Evolutionary conservation across 164 flowering plant species (phyloP).

Genomic region (Macadamia tetraphylla): DNA sequence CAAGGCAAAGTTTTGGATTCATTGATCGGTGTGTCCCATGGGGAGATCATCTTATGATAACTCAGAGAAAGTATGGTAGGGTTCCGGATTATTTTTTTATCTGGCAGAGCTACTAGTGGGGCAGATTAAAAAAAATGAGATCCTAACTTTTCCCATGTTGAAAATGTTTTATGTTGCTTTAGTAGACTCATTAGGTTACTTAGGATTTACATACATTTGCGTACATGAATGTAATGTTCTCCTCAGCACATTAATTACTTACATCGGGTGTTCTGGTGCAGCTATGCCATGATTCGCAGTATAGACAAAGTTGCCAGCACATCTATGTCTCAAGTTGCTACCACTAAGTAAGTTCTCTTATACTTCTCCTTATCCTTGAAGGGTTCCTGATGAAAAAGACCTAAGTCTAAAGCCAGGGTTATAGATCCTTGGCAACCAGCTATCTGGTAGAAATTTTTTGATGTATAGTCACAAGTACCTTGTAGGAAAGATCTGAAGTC

Average conservation of each 20-base stretch:
- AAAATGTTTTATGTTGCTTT: neutral
- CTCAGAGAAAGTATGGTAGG: neutral
- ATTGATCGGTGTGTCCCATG: neutral
- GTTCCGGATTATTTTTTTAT: neutral
- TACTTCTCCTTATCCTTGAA: neutral
- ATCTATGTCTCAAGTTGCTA: slow-evolving; percentile 30
- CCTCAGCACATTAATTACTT: neutral
- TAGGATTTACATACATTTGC: neutral
- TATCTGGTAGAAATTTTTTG: neutral
- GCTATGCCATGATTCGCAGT: slow-evolving; percentile 59
- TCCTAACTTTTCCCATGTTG: neutral
- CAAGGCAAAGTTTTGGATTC: neutral
- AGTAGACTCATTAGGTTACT: neutral
- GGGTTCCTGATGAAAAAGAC: neutral
- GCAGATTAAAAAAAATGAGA: neutral
- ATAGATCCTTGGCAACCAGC: neutral
- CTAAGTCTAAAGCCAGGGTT: neutral
- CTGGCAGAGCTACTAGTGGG: neutral
- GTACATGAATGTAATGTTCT: neutral
- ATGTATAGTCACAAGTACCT: too few species aligned
- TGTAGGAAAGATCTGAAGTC: too few species aligned
- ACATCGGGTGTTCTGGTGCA: slow-evolving; percentile 27
- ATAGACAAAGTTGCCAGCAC: slow-evolving; percentile 36
- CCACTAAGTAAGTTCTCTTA: slow-evolving; percentile 43
- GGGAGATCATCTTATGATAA: neutral